Base-by-base conservation (phyloP, 2,329 filamentous ascomycete genomes). In the Fusarium devonianum region DNA sequence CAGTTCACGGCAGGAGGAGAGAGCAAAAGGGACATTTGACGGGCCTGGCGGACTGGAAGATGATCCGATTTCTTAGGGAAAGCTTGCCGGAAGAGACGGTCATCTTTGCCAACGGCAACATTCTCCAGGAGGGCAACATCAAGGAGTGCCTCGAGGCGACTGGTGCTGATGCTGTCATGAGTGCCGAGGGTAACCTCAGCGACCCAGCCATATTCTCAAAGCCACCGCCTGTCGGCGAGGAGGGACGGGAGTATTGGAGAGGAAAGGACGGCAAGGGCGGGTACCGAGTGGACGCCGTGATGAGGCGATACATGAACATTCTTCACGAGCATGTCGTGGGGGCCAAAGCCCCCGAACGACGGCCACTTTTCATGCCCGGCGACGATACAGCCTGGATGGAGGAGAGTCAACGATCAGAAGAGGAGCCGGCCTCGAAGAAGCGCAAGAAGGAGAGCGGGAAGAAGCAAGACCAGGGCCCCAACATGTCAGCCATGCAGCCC, bases 21-120 rank as follows among this genome's bases (percentile, higher is more conserved):
- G 92, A 97, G 66, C 93, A 97, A 71, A 99, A 99, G 75, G 93
- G 94, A 0, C 94, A 99, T 69, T 83, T 96, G 66, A 99, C 94
- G 0, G 94, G 94, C 0, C 64, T 97, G 25, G 94, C 94, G 4
- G 92, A 99, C 73, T 99, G 94, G 94, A 76, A 75, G n/a, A 84
- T 88, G 66, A 86, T 99, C 47, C 82, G 86, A 4, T 93, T 89
- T 67, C 73, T 99, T 58, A 80, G 94, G 37, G 90, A 96, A 9
- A 88, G 87, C 53, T 74, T 99, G 21, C 93, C 93, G 0, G 75
- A 81, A 1, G 92, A 97, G 36, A 95, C 92, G 7, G 94, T 99
- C 17, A 84, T 99, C 3, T 97, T 99, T 68, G 94, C 94, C 4
- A 99, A 99, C 70, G 94, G 94, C 10, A 99, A 99, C 67, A 87